These are phyloP conservation scores for Lentinula lateritia DNA, from an alignment of 768 basidiomycete genomes.

Conservation along the genomic window DNA sequence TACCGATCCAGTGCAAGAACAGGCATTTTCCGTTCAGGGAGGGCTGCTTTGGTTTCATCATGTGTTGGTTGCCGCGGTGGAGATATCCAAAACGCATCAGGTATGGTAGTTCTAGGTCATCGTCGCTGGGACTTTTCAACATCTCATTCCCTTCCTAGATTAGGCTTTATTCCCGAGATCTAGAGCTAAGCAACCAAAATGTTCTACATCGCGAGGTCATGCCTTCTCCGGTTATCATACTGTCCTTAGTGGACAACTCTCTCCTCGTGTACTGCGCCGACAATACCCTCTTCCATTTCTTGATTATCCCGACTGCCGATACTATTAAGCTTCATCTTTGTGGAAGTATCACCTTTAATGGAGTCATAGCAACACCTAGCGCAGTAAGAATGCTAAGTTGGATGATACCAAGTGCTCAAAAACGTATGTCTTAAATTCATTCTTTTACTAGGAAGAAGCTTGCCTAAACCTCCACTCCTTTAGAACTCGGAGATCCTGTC, in stretches of 20 bases:
- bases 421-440: conserved; percentile 51
- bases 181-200: conserved; percentile 77
- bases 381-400: conserved; percentile 91
- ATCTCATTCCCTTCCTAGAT: conserved; percentile 44
- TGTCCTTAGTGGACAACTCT: conserved; percentile 93
- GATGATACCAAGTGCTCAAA: conserved; percentile 93
- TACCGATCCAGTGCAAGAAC: conserved; percentile 74
- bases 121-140: neutral
- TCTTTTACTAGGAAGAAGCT: conserved; percentile 6
- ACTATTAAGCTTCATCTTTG: conserved; percentile 85
- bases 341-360: conserved; percentile 91
- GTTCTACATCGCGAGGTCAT: conserved; percentile 78
- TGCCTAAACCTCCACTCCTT: neutral
- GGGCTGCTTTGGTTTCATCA: conserved; percentile 97
- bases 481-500: conserved; percentile 91
- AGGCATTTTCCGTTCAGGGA: conserved; percentile 81
- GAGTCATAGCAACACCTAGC: conserved; percentile 78
- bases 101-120: conserved; percentile 28
- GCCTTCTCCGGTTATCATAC: conserved; percentile 71
- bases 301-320: conserved; percentile 81
- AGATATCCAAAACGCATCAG: conserved; percentile 74
- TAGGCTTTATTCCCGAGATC: conserved; percentile 89
- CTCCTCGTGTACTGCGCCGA: conserved; percentile 91
- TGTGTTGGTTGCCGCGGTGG: conserved; percentile 87
- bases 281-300: conserved; percentile 88